Percentiles rank a stretch among this genome's conserved stretches.
These are phyloP conservation scores for Stephanodiscus minutulus DNA, from an alignment of 108 stramenopile species.

Conservation along the genomic window DNA sequence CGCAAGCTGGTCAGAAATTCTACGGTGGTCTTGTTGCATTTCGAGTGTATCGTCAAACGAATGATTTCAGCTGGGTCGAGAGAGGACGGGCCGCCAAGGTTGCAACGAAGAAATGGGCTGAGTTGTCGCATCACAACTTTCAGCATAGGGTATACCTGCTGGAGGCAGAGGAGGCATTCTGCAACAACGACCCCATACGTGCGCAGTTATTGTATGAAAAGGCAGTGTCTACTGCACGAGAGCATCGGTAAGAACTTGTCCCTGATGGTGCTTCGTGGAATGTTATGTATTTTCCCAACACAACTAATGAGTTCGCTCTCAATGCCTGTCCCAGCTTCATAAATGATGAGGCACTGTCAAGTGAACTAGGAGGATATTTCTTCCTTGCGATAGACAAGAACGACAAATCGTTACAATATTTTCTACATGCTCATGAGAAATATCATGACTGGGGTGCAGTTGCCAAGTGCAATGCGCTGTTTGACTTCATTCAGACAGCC, in stretches of 20 bases:
- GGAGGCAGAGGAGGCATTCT: constrained; percentile 31
- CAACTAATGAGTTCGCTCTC: not conserved
- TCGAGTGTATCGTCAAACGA: constrained; percentile 21
- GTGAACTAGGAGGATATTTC: constrained; percentile 31
- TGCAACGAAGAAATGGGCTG: constrained; percentile 9
- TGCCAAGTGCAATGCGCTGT: constrained; percentile 18
- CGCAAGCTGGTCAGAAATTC: not conserved
- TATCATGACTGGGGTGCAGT: constrained; percentile 32
- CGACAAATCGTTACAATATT: constrained; percentile 15
- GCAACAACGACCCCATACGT: constrained; percentile 8
- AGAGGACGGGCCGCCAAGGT: constrained; percentile 10
- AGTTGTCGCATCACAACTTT: constrained; percentile 31
- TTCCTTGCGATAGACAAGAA: constrained; percentile 16
- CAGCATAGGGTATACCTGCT: constrained; percentile 28
- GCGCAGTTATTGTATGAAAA: constrained; percentile 22
- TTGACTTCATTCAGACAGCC: constrained; percentile 4
- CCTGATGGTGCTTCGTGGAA: not conserved
- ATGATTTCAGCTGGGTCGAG: constrained; percentile 1
- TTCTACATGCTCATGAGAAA: constrained; percentile 15
- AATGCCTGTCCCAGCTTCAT: constrained; percentile 11
- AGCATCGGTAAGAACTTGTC: constrained; percentile 2
- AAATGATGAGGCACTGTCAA: constrained; percentile 34
- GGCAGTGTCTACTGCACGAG: constrained; percentile 26
- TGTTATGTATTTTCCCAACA: not conserved
- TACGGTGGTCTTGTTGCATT: constrained; percentile 17